phyloP scores from a whole-genome alignment of 305 asterid genomes.

The Euphrasia arctica region DNA sequence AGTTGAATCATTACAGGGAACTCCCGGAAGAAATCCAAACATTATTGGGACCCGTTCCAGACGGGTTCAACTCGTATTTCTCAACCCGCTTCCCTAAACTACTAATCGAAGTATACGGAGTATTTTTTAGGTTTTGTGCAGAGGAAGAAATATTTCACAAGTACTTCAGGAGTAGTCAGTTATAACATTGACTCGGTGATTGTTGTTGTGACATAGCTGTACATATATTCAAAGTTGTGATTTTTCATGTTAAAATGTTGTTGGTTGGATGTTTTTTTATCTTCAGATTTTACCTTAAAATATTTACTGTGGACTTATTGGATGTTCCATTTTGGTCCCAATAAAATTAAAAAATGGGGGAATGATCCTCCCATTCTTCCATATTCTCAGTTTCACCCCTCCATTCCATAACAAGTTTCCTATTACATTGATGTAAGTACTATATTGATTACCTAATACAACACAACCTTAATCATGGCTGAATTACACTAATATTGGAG shows the following conservation, averaged over 20 bases:
- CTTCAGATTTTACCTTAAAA: neutral
- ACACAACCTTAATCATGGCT: neutral
- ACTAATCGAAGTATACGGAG: constrained; percentile 57
- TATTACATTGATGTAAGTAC: neutral
- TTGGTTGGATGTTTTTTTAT: neutral
- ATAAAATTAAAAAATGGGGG: no score
- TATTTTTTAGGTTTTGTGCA: constrained; percentile 43
- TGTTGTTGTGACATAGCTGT: constrained; percentile 24
- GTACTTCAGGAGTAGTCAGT: constrained; percentile 44
- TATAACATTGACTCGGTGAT: constrained; percentile 24
- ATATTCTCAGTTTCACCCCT: no score
- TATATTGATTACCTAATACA: neutral
- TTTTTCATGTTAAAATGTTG: neutral
- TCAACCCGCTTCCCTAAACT: constrained; percentile 68
- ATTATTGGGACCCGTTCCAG: constrained; percentile 71
- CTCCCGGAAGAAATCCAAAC: constrained; percentile 64
- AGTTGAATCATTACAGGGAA: constrained; percentile 79
- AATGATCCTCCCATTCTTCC: no score
- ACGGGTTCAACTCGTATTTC: constrained; percentile 71
- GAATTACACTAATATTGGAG: neutral
- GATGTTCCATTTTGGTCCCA: no score
- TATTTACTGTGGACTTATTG: neutral
- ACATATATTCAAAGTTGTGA: neutral
- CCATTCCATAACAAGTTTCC: no score
- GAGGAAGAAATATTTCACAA: constrained; percentile 60